phyloP scores from a whole-genome alignment of 2,329 filamentous ascomycete species.

The Fusarium pilosicola region DNA sequence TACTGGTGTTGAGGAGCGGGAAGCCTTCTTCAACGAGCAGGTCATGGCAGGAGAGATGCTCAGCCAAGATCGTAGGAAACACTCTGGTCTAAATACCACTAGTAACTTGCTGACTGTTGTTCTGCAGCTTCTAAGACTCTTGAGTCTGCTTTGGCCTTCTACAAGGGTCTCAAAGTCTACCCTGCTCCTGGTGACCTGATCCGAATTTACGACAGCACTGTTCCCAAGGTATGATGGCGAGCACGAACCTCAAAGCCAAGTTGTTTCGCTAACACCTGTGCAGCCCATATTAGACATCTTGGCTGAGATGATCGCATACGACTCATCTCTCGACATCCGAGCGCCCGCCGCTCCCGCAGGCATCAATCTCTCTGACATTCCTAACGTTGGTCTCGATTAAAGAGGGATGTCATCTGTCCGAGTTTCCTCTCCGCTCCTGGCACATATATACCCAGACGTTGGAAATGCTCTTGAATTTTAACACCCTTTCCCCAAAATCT shows the following conservation, averaged over 20 bases:
- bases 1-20: slow-evolving; percentile 87
- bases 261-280: slow-evolving; percentile 30
- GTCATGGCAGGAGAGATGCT: slow-evolving; percentile 88
- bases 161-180: slow-evolving; percentile 98
- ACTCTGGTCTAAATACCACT: neutral
- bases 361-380: slow-evolving; percentile 60
- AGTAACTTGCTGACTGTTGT: slow-evolving; percentile 22
- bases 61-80: slow-evolving; percentile 78
- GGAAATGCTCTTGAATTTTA: slow-evolving; percentile 32
- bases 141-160: slow-evolving; percentile 93
- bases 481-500: slow-evolving; percentile 16
- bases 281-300: slow-evolving; percentile 93
- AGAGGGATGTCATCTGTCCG: slow-evolving; percentile 23
- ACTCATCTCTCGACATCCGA: slow-evolving; percentile 75
- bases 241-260: neutral
- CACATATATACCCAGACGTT: slow-evolving; percentile 33
- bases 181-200: slow-evolving; percentile 93
- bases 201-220: slow-evolving; percentile 97
- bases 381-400: slow-evolving; percentile 66
- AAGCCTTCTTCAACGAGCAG: slow-evolving; percentile 96
- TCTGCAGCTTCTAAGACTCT: slow-evolving; percentile 71
- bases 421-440: slow-evolving; percentile 34
- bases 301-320: slow-evolving; percentile 97
- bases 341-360: slow-evolving; percentile 48
- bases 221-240: slow-evolving; percentile 77